Evolutionary conservation across 345 rosid genomes (phyloP).

Genomic region (Gossypium stocksii): DNA sequence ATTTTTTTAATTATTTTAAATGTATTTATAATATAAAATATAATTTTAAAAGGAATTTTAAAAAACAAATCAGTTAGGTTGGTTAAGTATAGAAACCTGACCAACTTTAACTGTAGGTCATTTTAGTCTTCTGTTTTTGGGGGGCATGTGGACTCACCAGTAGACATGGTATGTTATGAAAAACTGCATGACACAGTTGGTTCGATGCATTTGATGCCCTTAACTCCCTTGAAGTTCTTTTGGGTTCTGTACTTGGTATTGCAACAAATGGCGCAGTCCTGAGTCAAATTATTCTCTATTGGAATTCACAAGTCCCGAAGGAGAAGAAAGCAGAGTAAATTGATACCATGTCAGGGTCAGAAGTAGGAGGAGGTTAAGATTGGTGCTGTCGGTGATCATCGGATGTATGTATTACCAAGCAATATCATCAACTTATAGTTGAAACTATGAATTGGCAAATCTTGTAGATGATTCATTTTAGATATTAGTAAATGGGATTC

Average conservation of each 20-base stretch:
- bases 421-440: neutral
- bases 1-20: too few species aligned
- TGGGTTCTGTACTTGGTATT: conserved; percentile 61
- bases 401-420: neutral
- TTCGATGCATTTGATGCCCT: conserved; percentile 28
- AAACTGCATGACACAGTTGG: neutral
- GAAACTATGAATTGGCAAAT: neutral
- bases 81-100: too few species aligned
- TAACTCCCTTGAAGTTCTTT: conserved; percentile 43
- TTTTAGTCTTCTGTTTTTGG: neutral
- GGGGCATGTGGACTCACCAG: neutral
- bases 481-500: neutral
- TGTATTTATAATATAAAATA: too few species aligned
- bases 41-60: too few species aligned
- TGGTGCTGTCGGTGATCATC: neutral
- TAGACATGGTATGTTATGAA: neutral
- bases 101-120: too few species aligned
- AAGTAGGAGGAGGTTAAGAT: neutral
- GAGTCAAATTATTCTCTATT: conserved; percentile 60
- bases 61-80: too few species aligned
- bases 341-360: neutral
- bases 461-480: neutral
- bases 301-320: conserved; percentile 39
- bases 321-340: conserved; percentile 54
- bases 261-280: conserved; percentile 61